Conservation (phyloP, 202 grass and related monocot genomes). For the Hordeum pubiflorum region DNA sequence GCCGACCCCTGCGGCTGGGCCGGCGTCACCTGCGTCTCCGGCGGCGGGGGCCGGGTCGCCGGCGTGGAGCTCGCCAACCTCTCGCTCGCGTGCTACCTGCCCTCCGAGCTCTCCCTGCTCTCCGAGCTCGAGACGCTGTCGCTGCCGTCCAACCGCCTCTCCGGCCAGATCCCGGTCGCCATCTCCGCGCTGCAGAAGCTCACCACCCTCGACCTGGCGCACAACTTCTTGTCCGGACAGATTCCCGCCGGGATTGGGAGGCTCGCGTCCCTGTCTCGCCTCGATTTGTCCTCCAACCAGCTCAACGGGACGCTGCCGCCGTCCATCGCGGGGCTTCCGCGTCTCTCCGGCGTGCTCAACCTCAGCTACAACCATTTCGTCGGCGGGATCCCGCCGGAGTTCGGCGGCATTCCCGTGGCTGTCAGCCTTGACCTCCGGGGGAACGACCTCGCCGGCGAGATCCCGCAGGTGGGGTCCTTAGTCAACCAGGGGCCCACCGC, state of each 20-base stretch:
- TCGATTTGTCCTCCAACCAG: conserved; percentile 84
- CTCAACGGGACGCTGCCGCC: conserved; percentile 61
- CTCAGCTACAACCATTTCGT: conserved; percentile 68
- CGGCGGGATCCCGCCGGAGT: conserved; percentile 60
- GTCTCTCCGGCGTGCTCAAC: conserved; percentile 76
- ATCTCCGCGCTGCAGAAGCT: conserved; percentile 52
- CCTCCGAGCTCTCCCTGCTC: conserved; percentile 84
- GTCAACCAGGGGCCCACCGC: conserved; percentile 92
- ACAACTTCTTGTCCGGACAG: conserved; percentile 56
- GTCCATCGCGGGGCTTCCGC: conserved; percentile 42
- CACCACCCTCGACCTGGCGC: conserved; percentile 54
- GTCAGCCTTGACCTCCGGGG: conserved; percentile 76
- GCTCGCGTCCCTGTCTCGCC: conserved; percentile 37
- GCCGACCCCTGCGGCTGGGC: conserved; percentile 68
- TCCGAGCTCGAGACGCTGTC: conserved; percentile 51
- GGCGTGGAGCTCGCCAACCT: conserved; percentile 58
- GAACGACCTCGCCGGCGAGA: conserved; percentile 86
- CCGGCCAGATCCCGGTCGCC: conserved; percentile 72
- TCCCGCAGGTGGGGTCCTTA: conserved; percentile 80
- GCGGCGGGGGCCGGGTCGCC: conserved; percentile 37
- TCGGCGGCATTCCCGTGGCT: conserved; percentile 56
- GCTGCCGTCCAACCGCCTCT: conserved; percentile 47
- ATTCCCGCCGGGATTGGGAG: conserved; percentile 46
- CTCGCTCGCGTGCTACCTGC: conserved; percentile 79
- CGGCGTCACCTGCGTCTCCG: conserved; percentile 49